These are phyloP conservation scores for Exophiala phaeomuriformis DNA, from an alignment of 2,329 filamentous ascomycete species.

Conservation along the genomic window DNA sequence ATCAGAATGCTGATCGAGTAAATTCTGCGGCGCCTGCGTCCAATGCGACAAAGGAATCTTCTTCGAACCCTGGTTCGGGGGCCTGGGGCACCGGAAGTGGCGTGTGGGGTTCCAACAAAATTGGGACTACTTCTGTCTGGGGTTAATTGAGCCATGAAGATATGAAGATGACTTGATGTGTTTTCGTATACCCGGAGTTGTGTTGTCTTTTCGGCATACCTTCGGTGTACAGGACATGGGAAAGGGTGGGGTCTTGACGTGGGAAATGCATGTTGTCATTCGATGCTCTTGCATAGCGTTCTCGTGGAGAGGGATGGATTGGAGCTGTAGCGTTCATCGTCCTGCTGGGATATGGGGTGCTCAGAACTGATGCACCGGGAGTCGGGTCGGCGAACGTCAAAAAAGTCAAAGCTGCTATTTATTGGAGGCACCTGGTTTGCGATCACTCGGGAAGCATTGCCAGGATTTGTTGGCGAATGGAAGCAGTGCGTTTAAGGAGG, in stretches of 20 bases:
- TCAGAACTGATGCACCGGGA: not conserved
- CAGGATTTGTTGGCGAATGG: too few species aligned
- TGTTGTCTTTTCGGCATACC: slow-evolving; percentile 21
- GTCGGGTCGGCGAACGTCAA: slow-evolving; percentile 7
- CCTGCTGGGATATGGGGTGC: slow-evolving; percentile 7
- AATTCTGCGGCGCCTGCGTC: slow-evolving; percentile 54
- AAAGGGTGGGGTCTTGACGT: slow-evolving; percentile 11
- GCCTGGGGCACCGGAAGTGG: slow-evolving; percentile 74
- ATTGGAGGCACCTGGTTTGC: not conserved
- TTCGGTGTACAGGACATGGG: slow-evolving; percentile 22
- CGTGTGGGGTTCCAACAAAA: slow-evolving; percentile 75
- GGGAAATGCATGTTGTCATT: slow-evolving; percentile 18
- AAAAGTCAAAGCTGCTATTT: slow-evolving; percentile 7
- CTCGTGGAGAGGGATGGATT: slow-evolving; percentile 1
- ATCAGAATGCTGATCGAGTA: slow-evolving; percentile 46
- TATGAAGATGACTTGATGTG: slow-evolving; percentile 17
- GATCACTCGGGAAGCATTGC: not conserved
- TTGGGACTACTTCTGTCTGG: slow-evolving; percentile 91
- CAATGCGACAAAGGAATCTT: slow-evolving; percentile 43
- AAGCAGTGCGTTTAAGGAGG: too few species aligned
- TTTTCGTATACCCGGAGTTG: slow-evolving; percentile 22
- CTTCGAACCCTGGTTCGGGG: slow-evolving; percentile 41
- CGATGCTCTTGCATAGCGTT: slow-evolving; percentile 22
- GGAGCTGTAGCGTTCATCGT: slow-evolving; percentile 8
- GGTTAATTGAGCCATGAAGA: slow-evolving; percentile 49